Evolutionary conservation across 1,284 basidiomycete genomes (phyloP), one percentile per base, ranked within the genome.

Genomic region (Neolentinus lepideus): DNA sequence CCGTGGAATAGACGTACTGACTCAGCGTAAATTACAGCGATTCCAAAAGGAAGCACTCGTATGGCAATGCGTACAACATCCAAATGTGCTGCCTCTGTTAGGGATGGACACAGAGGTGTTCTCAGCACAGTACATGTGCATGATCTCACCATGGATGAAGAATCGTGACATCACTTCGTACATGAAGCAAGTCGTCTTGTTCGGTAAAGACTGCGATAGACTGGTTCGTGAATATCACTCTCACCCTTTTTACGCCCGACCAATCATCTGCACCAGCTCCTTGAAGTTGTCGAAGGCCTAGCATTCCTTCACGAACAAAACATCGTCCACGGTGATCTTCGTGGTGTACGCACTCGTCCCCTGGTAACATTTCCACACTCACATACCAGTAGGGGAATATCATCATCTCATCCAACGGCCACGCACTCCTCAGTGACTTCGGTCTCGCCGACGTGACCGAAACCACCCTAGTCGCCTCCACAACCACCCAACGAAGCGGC

Each of bases 131-230:
- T 51, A 27, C 16, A 19, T 59, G 10, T 57, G 58, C 31, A 55
- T 59, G 54, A 54, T 59, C 2, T 58, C 58, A 14, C 58, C 56
- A 3, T 58, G 36, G 38, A 52, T 55, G 52, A 22, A 56, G 22
- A 53, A 54, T 50, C 56, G 58, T 2, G 57, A 57, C 38, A 35
- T 59, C 33, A 27, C 53, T 4, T 22, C 35, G 14, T 59, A 47
- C 47, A 52, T 55, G n/a, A 21, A 59, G 45, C 8, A 36, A 12
- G 27, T 25, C 22, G 25, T 22, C 47, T 22, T 24, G 12, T 29
- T 25, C 12, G n/a, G 21, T 31, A 19, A 14, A 16, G 33, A 52
- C 27, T 16, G n/a, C 33, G 9, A 31, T 22, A 12, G 16, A 29
- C 51, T 52, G 51, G 51, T 52, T 8, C 3, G 51, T n/a, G 6